Evolutionary conservation across 257 asterid genomes (phyloP), one percentile per base, ranked within the genome.

Genomic region (Buddleja alternifolia): DNA sequence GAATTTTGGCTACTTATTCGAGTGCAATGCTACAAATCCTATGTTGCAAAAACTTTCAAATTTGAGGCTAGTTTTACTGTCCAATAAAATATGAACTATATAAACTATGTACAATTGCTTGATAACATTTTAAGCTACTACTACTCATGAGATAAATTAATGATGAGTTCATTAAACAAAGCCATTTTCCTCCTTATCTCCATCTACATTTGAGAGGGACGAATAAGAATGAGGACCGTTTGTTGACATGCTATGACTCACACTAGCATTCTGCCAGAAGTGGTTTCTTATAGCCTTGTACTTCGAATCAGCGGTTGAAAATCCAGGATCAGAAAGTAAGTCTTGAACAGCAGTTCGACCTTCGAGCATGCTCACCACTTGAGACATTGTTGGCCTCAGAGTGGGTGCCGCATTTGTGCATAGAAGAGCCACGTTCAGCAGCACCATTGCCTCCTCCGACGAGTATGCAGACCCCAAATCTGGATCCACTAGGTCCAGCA

Each of bases 341-440:
- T 90, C 93, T 29, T 90, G 92, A 54, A 93, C 77, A 3, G 75
- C 89, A 0, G 95, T 90, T 63, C 82, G 84, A 10, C 99, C 99
- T 72, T 93, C 96, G 3, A 93, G 90, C 96, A 93, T 93, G 83
- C 96, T 87, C 51, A 93, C 96, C 60, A 87, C 97, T 72, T 85
- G 93, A 47, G 97, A 81, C 97, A 90, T 93, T 34, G 34, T 83
- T 10, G 96, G 99, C 84, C 97, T 79, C 2, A 90, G 82, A 15
- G 96, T 83, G 19, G 97, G 95, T 23, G 96, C 81, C 0, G 97
- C 95, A 42, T 87, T 90, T 3, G 96, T 90, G 76, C 97, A 90
- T 9, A 89, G 32, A 60, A 90, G 93, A 8, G 96, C 97, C 45
- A 93, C 89, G 37, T 85, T 93, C 19, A 93, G 76, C 48, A 88